Percentiles rank a stretch among this genome's conserved stretches.
Evolutionary conservation across 2,329 filamentous ascomycete species (phyloP).

Genomic region (Colletotrichum scovillei): DNA sequence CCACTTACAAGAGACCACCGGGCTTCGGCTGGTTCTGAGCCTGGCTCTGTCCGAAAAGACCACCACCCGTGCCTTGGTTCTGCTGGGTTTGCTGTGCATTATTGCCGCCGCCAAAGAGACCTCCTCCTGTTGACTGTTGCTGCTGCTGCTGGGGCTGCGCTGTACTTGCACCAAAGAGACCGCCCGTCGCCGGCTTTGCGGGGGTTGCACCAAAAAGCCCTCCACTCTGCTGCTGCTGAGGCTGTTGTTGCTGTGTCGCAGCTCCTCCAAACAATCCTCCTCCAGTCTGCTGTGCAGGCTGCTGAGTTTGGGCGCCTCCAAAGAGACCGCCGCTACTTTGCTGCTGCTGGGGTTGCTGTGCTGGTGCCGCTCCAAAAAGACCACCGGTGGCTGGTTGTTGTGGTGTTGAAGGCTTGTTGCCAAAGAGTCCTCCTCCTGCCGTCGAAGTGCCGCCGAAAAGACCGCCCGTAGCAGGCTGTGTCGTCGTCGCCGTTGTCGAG

Average conservation of each 20-base stretch:
- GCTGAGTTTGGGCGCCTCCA: conserved; percentile 10
- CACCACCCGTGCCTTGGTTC: conserved; percentile 32
- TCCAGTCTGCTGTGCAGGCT: conserved; percentile 36
- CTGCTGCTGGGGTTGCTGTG: conserved; percentile 43
- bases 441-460: conserved; percentile 50
- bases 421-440: conserved; percentile 31
- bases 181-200: conserved; percentile 33
- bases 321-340: conserved; percentile 35
- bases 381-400: conserved; percentile 44
- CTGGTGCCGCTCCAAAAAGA: conserved; percentile 44
- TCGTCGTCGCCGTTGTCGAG: conserved; percentile 12
- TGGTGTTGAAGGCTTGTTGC: conserved; percentile 35
- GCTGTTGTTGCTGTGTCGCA: conserved; percentile 35
- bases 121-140: conserved; percentile 16
- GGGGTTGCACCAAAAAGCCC: conserved; percentile 49
- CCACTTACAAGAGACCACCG: conserved; percentile 45
- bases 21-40: conserved; percentile 37
- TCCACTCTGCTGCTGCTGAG: conserved; percentile 44
- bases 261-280: conserved; percentile 31
- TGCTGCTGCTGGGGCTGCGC: conserved; percentile 31
- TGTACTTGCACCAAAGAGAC: conserved; percentile 39
- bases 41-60: conserved; percentile 49
- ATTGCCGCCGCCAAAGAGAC: conserved; percentile 9
- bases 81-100: conserved; percentile 14
- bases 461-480: conserved; percentile 48